phyloP scores from a whole-genome alignment of 2,329 filamentous ascomycete genomes.

The Hypoxylon sp. region DNA sequence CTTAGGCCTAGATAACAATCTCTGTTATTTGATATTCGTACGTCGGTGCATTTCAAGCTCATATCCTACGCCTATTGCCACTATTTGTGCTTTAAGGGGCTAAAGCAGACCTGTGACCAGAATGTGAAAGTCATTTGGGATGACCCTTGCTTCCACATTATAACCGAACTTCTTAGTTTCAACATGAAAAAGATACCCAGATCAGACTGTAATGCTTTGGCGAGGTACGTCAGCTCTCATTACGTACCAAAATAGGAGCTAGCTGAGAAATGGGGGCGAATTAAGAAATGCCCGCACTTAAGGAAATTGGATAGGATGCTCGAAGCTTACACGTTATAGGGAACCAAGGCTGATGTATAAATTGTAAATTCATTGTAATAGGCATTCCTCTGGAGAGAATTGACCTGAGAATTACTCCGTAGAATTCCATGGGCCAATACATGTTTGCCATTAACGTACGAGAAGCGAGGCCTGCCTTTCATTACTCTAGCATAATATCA shows the following conservation, averaged over 20 bases:
- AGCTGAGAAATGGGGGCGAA: no score
- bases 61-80: neutral
- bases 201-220: no score
- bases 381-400: neutral
- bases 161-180: no score
- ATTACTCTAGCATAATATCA: constrained; percentile 9
- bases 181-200: no score
- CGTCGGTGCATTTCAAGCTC: neutral
- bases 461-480: neutral
- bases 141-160: no score
- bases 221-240: no score
- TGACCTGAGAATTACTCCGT: neutral
- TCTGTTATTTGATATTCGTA: no score
- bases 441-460: neutral
- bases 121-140: no score
- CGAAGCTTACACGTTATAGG: neutral
- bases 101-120: no score
- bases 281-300: no score
- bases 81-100: neutral
- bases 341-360: neutral
- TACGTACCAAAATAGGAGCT: no score
- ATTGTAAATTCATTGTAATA: neutral
- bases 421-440: neutral
- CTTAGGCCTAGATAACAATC: neutral
- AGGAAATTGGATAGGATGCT: no score